Percentiles rank a stretch among this genome's conserved stretches.
Conservation (phyloP, 306 rosid species). For the Mimosa pudica region DNA sequence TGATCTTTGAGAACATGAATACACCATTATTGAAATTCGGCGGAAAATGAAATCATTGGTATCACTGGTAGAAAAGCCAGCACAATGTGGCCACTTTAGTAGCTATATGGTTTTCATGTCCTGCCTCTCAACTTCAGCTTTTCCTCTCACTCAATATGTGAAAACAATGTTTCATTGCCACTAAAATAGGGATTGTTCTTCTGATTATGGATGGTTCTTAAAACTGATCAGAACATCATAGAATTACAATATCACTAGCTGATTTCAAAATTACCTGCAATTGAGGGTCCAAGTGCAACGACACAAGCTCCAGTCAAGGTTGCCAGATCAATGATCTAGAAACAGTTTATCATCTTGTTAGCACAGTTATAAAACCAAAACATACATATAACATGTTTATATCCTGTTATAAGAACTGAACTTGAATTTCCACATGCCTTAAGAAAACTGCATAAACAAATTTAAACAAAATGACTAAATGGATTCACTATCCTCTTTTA, state of each 20-base stretch:
- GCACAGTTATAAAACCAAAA: constrained; percentile 37
- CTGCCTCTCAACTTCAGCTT: constrained; percentile 21
- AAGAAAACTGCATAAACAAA: constrained; percentile 8
- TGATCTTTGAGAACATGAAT: neutral
- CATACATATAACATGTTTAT: constrained; percentile 17
- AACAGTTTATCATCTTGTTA: constrained; percentile 39
- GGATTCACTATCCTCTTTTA: constrained; percentile 8
- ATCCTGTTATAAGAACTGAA: constrained; percentile 17
- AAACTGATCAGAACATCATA: neutral
- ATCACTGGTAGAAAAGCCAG: constrained; percentile 19
- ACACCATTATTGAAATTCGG: constrained; percentile 8
- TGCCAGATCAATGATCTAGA: constrained; percentile 91
- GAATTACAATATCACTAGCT: neutral
- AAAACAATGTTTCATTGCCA: neutral
- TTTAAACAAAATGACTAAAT: constrained; percentile 15
- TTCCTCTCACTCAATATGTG: neutral
- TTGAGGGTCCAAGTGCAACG: constrained; percentile 91
- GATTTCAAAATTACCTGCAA: constrained; percentile 66
- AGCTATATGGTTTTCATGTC: constrained; percentile 7
- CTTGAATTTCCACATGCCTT: constrained; percentile 7
- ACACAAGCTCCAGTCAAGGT: constrained; percentile 93
- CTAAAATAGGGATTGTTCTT: neutral
- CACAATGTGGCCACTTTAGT: constrained; percentile 4
- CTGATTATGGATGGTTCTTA: neutral
- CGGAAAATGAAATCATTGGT: neutral